A percentile compares a stretch with the other conserved stretches of the same genome.
Evolutionary conservation across 495 filamentous ascomycete species (phyloP).

Genomic region (Lichenothelia convexa): DNA sequence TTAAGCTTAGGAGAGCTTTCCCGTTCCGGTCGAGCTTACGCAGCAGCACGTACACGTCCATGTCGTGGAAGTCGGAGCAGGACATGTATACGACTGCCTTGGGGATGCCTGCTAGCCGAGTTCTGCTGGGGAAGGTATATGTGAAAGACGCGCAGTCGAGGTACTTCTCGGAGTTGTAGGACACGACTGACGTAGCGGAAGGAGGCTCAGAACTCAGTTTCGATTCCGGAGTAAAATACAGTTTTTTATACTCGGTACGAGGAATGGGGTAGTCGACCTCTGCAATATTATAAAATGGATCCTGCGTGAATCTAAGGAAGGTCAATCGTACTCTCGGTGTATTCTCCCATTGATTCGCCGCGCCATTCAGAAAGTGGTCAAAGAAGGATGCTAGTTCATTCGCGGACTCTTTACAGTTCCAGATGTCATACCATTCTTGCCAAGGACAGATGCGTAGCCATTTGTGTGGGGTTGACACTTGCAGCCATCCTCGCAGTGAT

Average conservation of each 20-base stretch:
- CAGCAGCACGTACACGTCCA: slow-evolving; percentile 23
- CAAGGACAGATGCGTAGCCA: too few species aligned
- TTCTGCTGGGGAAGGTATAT: slow-evolving; percentile 16
- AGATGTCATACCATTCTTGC: slow-evolving; percentile 22
- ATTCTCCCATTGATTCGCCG: background rate
- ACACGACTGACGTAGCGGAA: background rate
- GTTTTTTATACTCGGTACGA: slow-evolving; percentile 17
- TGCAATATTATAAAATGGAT: background rate
- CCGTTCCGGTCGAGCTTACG: slow-evolving; percentile 23
- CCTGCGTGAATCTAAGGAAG: background rate
- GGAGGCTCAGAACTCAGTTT: too few species aligned
- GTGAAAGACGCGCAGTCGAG: slow-evolving; percentile 19
- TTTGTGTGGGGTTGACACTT: background rate
- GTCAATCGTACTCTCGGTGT: background rate
- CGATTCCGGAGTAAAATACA: slow-evolving; percentile 14
- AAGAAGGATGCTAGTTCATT: slow-evolving; percentile 1
- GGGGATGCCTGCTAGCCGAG: slow-evolving; percentile 19
- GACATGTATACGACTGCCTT: slow-evolving; percentile 26
- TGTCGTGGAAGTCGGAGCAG: slow-evolving; percentile 21
- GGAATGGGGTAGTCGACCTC: too few species aligned
- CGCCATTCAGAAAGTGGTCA: slow-evolving; percentile 1
- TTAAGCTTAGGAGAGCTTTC: background rate
- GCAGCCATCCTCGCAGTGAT: background rate
- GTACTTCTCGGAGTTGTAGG: slow-evolving; percentile 15
- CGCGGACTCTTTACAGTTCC: slow-evolving; percentile 4